Conservation (phyloP, 2,329 filamentous ascomycete species). For the Botryotinia narcissicola region DNA sequence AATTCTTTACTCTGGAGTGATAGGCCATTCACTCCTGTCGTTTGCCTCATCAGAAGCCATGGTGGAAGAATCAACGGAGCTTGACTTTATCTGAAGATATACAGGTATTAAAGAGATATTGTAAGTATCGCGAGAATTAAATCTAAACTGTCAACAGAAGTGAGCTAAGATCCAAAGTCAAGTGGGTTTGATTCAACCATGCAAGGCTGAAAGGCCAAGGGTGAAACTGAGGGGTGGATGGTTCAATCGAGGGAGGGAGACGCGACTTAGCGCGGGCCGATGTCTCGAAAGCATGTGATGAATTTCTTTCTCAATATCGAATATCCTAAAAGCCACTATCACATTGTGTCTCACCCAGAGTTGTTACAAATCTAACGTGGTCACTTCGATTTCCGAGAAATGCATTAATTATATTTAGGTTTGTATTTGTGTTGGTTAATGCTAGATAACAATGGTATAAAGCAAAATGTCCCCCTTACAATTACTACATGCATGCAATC, state of each 20-base stretch:
- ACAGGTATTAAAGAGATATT: background rate
- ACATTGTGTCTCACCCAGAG: background rate
- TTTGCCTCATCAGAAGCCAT: background rate
- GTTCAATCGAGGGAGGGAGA: conserved; percentile 8
- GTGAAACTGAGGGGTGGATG: background rate
- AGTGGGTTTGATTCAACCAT: background rate
- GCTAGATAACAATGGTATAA: background rate
- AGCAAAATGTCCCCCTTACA: background rate
- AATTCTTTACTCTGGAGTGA: conserved; percentile 6
- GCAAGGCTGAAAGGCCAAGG: background rate
- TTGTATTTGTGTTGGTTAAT: background rate
- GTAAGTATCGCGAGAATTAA: background rate
- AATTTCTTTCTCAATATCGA: background rate
- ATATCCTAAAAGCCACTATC: background rate
- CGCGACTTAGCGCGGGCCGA: conserved; percentile 6
- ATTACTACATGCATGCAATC: background rate
- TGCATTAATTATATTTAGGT: background rate
- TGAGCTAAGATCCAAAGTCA: background rate
- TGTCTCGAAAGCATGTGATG: conserved; percentile 14
- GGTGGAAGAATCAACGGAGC: background rate
- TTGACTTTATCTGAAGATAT: background rate
- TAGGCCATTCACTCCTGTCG: conserved; percentile 8
- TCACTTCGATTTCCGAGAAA: background rate
- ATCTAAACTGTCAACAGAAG: background rate
- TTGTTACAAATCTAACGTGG: background rate